Conservation (phyloP, 805 yeast genomes). For the Ogataea chonburiensis region DNA sequence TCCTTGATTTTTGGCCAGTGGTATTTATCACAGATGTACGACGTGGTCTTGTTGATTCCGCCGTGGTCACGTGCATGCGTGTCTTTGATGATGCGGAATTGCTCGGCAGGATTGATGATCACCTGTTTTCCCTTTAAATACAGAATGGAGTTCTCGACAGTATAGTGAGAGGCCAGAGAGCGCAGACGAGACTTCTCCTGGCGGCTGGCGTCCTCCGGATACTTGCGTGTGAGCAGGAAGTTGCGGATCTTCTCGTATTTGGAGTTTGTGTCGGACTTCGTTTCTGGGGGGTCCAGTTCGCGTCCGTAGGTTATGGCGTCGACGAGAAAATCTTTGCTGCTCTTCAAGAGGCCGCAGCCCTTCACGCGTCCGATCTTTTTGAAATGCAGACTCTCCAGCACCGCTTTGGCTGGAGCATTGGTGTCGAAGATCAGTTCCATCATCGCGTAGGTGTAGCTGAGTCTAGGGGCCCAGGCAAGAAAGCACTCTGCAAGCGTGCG, state of each 20-base stretch:
- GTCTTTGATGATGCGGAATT: slow-evolving; percentile 69
- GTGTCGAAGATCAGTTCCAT: slow-evolving; percentile 88
- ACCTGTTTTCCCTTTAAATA: slow-evolving; percentile 80
- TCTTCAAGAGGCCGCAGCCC: slow-evolving; percentile 86
- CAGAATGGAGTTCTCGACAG: slow-evolving; percentile 67
- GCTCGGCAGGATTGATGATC: slow-evolving; percentile 71
- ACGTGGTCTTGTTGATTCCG: slow-evolving; percentile 87
- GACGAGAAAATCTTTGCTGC: slow-evolving; percentile 71
- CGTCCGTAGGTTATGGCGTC: slow-evolving; percentile 86
- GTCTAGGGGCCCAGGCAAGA: slow-evolving; percentile 84
- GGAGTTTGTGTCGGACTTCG: slow-evolving; percentile 46
- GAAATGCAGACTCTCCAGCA: slow-evolving; percentile 76
- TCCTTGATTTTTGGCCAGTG: slow-evolving; percentile 92
- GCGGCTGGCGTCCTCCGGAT: slow-evolving; percentile 80
- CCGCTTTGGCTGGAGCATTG: slow-evolving; percentile 75
- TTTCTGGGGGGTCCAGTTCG: slow-evolving; percentile 53
- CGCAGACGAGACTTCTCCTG: slow-evolving; percentile 87
- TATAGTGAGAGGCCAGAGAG: slow-evolving; percentile 74
- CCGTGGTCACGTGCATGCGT: slow-evolving; percentile 68
- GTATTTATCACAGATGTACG: slow-evolving; percentile 71
- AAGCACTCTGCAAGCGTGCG: slow-evolving; percentile 79
- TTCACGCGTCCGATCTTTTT: slow-evolving; percentile 75
- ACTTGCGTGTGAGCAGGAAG: slow-evolving; percentile 79
- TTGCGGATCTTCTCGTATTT: slow-evolving; percentile 69
- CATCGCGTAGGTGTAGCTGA: slow-evolving; percentile 82